Base-by-base conservation (phyloP, 371 early-diverging fungal genomes). In the Mortierella sp. region DNA sequence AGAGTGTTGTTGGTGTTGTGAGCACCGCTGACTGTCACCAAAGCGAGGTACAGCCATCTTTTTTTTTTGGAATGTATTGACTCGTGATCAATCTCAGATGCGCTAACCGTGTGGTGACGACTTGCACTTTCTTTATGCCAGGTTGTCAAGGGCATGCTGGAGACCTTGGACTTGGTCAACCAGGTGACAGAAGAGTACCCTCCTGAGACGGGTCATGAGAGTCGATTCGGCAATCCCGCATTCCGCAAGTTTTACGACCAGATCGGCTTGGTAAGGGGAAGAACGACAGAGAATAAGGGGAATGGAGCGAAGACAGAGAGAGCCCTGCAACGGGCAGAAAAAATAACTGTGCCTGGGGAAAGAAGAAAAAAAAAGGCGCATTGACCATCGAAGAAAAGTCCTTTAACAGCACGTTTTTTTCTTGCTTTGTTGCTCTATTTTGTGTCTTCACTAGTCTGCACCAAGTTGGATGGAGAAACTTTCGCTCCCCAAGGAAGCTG, bases 221-320 rank as follows among this genome's bases (percentile, higher is more conserved):
- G 93, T 76, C 93, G 98, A 5, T 98, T 98, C 78, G 98, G 98
- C 49, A 98, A 98, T 90, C 96, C 95, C 29, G 95, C 98, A 6
- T 98, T 98, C 89, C 92, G 94, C 44, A 91, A 90, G 46, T 98
- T 96, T 89, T 94, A 94, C 83, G 94, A 95, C 78, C 91, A 89
- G 75, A 89, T 96, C 11, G 83, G 89, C 65, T 75, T 91, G 76
- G 93, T 95, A 88, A 88, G 81, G 6, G 21, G 18, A 32, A 21
- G 63, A 32, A 4, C 14, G 60, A 21, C 8, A 65, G 24, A 32
- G 84, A 18, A 32, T 18, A 16, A 29, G 10, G 35, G 16, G 32
- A 0, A 35, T 12, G 63, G 63, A 60, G 24, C 18, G 54, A 5
- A 16, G 16, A 29, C 32, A 56, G 27, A 16, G 60, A 29, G 29